Percentiles rank a stretch among this genome's conserved stretches.
These are phyloP conservation scores for Colletotrichum musicola DNA, from an alignment of 2,329 filamentous ascomycete species.

Conservation along the genomic window DNA sequence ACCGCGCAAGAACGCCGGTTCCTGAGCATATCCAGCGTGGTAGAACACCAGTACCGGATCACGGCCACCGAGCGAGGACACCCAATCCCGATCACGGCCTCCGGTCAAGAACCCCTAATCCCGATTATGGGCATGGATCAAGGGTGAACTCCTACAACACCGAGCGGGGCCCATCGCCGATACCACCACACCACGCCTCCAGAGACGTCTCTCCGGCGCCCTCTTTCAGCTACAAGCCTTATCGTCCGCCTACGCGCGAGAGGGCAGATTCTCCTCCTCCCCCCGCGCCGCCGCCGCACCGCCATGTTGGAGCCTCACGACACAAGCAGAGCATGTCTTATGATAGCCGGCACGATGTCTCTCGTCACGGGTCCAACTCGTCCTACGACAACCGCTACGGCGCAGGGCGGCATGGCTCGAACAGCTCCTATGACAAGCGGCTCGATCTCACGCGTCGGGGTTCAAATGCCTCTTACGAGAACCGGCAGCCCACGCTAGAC, in stretches of 20 bases:
- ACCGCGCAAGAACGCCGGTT: conserved; percentile 15
- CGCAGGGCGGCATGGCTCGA: conserved; percentile 54
- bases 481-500: conserved; percentile 42
- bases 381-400: conserved; percentile 53
- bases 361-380: conserved; percentile 54
- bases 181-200: conserved; percentile 48
- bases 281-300: conserved; percentile 86
- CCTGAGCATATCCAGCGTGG: conserved; percentile 8
- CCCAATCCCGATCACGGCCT: conserved; percentile 36
- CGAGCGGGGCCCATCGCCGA: conserved; percentile 47
- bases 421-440: conserved; percentile 55
- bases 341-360: conserved; percentile 43
- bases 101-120: conserved; percentile 15
- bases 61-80: conserved; percentile 9
- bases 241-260: conserved; percentile 44
- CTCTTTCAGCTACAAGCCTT: conserved; percentile 48
- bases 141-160: conserved; percentile 49
- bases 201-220: conserved; percentile 56
- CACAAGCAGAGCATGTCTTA: conserved; percentile 50
- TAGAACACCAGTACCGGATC: conserved; percentile 24
- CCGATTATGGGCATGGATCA: conserved; percentile 27
- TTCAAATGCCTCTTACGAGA: conserved; percentile 49
- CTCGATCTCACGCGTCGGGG: conserved; percentile 44
- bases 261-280: conserved; percentile 76
- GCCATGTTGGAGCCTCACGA: conserved; percentile 65